Evolutionary conservation across 2,329 filamentous ascomycete genomes (phyloP).

Genomic region (Fusarium sp.): DNA sequence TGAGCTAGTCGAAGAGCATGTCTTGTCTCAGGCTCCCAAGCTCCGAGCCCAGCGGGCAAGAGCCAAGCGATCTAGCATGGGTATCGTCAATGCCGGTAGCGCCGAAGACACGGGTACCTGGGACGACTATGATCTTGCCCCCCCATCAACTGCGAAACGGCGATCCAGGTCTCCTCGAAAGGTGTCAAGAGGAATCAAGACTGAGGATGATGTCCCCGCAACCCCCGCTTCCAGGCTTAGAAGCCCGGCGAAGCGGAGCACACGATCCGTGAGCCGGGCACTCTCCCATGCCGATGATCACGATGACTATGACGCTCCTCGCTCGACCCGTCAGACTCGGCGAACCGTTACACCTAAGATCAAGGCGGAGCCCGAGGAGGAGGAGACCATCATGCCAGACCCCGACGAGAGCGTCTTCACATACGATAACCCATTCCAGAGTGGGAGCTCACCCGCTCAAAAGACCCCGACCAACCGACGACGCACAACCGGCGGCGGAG

Average conservation of each 20-base stretch:
- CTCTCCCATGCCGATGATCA: constrained; percentile 63
- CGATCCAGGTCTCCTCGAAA: constrained; percentile 69
- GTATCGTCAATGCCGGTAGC: constrained; percentile 78
- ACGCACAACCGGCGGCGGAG: constrained; percentile 57
- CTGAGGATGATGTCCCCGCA: constrained; percentile 61
- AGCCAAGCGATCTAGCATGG: constrained; percentile 87
- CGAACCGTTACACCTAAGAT: constrained; percentile 65
- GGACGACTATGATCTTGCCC: constrained; percentile 68
- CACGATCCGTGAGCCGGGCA: constrained; percentile 67
- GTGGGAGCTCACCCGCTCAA: constrained; percentile 74
- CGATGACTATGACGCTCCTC: constrained; percentile 52
- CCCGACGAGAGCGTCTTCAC: constrained; percentile 79
- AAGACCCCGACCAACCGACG: constrained; percentile 63
- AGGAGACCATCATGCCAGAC: constrained; percentile 36
- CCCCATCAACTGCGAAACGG: constrained; percentile 61
- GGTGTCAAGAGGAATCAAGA: constrained; percentile 63
- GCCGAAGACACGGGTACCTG: constrained; percentile 74
- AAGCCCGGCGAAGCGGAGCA: constrained; percentile 66
- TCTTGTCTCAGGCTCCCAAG: constrained; percentile 82
- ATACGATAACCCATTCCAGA: constrained; percentile 93
- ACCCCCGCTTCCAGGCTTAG: constrained; percentile 50
- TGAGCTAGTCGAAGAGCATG: constrained; percentile 82
- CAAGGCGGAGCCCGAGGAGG: constrained; percentile 64
- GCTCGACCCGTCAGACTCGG: constrained; percentile 63
- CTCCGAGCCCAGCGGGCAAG: constrained; percentile 80